These are phyloP conservation scores for Populus hybrid DNA, from an alignment of 441 rosid genomes.

Conservation along the genomic window DNA sequence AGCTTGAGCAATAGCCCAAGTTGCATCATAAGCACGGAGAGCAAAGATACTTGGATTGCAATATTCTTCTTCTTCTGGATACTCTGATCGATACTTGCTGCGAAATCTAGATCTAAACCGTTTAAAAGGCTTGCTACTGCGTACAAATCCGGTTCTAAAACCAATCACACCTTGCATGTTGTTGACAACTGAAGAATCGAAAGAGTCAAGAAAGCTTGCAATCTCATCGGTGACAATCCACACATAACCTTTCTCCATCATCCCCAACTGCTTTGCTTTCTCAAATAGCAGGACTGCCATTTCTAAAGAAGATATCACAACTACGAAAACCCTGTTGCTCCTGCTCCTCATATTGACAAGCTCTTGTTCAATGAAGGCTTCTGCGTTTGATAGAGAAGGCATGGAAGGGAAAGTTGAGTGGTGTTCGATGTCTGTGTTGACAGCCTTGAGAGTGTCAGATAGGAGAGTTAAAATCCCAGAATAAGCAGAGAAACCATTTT, in stretches of 20 bases:
- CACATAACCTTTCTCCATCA: slow-evolving; percentile 32
- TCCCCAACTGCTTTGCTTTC: slow-evolving; percentile 29
- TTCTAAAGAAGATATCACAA: slow-evolving; percentile 19
- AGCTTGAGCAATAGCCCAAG: slow-evolving; percentile 20
- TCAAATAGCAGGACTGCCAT: slow-evolving; percentile 22
- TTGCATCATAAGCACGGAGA: slow-evolving; percentile 34
- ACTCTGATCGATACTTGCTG: slow-evolving; percentile 11
- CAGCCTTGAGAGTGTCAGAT: slow-evolving; percentile 20
- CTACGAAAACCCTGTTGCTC: slow-evolving; percentile 30
- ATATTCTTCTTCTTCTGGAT: slow-evolving; percentile 25
- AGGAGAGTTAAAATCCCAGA: slow-evolving; percentile 24
- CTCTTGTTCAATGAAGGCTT: slow-evolving; percentile 8
- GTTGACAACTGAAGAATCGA: slow-evolving; percentile 15
- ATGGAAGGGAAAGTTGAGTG: slow-evolving; percentile 23
- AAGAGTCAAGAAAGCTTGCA: slow-evolving; percentile 23
- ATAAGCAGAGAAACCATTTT: slow-evolving; percentile 3
- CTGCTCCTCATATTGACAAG: slow-evolving; percentile 20
- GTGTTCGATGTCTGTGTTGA: slow-evolving; percentile 21
- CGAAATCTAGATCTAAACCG: slow-evolving; percentile 20
- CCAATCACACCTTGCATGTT: slow-evolving; percentile 33
- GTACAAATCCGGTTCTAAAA: slow-evolving; percentile 9
- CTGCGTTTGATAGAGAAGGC: slow-evolving; percentile 1
- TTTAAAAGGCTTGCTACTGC: slow-evolving; percentile 12
- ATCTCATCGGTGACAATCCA: slow-evolving; percentile 30
- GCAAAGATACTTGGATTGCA: slow-evolving; percentile 27